A percentile compares a stretch with the other conserved stretches of the same genome.
phyloP scores from a whole-genome alignment of 2,329 filamentous ascomycete genomes.

The Scedosporium boydii region DNA sequence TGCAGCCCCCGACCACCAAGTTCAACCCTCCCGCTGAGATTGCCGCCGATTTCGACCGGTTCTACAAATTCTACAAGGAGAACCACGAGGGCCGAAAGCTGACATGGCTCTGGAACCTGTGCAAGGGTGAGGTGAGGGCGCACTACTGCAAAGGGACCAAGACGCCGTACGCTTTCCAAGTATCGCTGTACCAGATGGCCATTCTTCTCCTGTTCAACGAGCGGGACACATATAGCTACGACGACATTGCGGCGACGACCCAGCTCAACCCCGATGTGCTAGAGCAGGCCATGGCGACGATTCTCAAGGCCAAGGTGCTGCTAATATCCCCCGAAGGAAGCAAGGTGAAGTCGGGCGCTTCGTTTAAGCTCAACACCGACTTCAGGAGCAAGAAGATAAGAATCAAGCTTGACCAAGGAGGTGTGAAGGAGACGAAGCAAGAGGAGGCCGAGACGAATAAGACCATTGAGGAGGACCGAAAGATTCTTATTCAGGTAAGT shows the following conservation, averaged over 20 bases:
- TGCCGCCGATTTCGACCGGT: conserved; percentile 78
- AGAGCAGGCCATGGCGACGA: conserved; percentile 75
- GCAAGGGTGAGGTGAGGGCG: conserved; percentile 92
- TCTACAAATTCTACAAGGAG: conserved; percentile 83
- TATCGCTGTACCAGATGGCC: conserved; percentile 97
- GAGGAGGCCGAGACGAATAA: conserved; percentile 97
- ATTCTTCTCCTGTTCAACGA: conserved; percentile 94
- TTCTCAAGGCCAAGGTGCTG: conserved; percentile 89
- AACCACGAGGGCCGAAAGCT: conserved; percentile 96
- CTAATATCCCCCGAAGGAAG: conserved; percentile 55
- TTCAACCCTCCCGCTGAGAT: conserved; percentile 85
- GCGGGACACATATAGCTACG: conserved; percentile 72
- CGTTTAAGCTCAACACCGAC: conserved; percentile 79
- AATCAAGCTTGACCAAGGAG: conserved; percentile 88
- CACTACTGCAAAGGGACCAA: conserved; percentile 86
- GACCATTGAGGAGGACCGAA: conserved; percentile 97
- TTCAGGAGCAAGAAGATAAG: conserved; percentile 99
- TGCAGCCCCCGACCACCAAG: conserved; percentile 75
- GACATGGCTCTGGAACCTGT: conserved; percentile 96
- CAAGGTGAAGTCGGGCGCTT: conserved; percentile 69
- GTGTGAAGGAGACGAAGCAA: conserved; percentile 92
- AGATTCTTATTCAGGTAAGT: conserved; percentile 88
- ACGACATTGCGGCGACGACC: conserved; percentile 77
- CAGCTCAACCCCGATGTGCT: conserved; percentile 72
- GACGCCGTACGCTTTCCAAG: conserved; percentile 91